A percentile compares a stretch with the other conserved stretches of the same genome.
Conservation (phyloP, 179 eudicot species). For the Silene vulgaris region DNA sequence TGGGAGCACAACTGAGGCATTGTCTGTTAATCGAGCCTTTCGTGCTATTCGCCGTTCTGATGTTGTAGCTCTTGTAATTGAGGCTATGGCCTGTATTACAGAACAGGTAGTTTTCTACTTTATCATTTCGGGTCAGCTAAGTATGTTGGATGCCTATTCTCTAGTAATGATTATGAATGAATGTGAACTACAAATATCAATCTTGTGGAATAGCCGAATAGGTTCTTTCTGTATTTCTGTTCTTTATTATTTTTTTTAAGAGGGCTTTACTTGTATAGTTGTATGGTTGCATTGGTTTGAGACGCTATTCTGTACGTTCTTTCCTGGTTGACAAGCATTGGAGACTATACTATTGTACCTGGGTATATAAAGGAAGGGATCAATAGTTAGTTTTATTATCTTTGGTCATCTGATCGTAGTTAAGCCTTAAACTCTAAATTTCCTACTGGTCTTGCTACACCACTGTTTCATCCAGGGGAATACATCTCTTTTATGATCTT, state of each 20-base stretch:
- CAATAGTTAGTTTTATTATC: too few relatives aligned
- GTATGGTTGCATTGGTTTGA: too few relatives aligned
- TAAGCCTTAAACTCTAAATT: too few relatives aligned
- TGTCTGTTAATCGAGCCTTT: conserved; percentile 91
- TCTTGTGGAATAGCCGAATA: neutral
- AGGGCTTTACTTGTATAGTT: neutral
- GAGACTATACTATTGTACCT: too few relatives aligned
- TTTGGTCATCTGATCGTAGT: too few relatives aligned
- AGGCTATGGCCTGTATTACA: conserved; percentile 95
- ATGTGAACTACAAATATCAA: neutral
- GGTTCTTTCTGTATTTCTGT: neutral
- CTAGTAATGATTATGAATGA: neutral
- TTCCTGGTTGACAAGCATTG: too few relatives aligned
- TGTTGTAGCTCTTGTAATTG: conserved; percentile 92
- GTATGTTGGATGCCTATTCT: neutral
- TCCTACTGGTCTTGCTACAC: neutral
- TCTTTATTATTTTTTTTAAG: neutral
- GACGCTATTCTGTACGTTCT: too few relatives aligned
- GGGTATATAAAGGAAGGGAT: too few relatives aligned
- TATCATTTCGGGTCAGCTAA: neutral
- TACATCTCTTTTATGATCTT: too few relatives aligned
- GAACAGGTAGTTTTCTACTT: conserved; percentile 61
- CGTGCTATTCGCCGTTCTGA: conserved; percentile 96
- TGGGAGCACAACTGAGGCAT: conserved; percentile 92
- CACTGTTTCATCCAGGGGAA: neutral